Conservation (phyloP, 495 filamentous ascomycete species). For the Delitschia confertaspora region DNA sequence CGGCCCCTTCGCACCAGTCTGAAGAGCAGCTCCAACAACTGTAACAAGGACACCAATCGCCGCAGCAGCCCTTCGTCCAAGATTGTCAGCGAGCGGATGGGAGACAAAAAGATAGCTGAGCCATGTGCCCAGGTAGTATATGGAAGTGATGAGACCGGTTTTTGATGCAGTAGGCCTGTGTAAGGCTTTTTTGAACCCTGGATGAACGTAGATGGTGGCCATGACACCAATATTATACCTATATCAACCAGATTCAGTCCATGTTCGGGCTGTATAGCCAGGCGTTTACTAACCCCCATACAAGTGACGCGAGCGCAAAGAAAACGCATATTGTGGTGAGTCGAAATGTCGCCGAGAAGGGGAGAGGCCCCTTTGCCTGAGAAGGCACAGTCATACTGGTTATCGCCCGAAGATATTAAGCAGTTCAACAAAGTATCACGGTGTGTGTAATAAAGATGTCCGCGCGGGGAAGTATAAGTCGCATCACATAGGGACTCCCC, state of each 20-base stretch:
- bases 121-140: constrained; percentile 52
- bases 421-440: too few relatives aligned
- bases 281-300: constrained; percentile 48
- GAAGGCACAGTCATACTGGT: too few relatives aligned
- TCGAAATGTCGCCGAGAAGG: constrained; percentile 32
- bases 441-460: too few relatives aligned
- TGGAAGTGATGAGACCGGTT: constrained; percentile 46
- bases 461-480: too few relatives aligned
- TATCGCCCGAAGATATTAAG: too few relatives aligned
- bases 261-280: not conserved
- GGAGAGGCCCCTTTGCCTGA: constrained; percentile 18
- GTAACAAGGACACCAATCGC: constrained; percentile 39
- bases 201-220: constrained; percentile 47
- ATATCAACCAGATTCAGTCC: not conserved
- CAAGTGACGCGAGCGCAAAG: constrained; percentile 48
- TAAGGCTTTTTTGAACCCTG: constrained; percentile 42
- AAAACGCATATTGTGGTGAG: constrained; percentile 43
- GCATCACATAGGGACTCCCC: too few relatives aligned
- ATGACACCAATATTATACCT: constrained; percentile 53
- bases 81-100: constrained; percentile 39
- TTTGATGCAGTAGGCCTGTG: constrained; percentile 37
- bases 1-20: constrained; percentile 37
- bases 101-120: constrained; percentile 47
- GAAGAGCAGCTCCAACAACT: constrained; percentile 41
- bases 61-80: constrained; percentile 45